Evolutionary conservation across 306 rosid species (phyloP).

Genomic region (Oxytropis ochrocephala): DNA sequence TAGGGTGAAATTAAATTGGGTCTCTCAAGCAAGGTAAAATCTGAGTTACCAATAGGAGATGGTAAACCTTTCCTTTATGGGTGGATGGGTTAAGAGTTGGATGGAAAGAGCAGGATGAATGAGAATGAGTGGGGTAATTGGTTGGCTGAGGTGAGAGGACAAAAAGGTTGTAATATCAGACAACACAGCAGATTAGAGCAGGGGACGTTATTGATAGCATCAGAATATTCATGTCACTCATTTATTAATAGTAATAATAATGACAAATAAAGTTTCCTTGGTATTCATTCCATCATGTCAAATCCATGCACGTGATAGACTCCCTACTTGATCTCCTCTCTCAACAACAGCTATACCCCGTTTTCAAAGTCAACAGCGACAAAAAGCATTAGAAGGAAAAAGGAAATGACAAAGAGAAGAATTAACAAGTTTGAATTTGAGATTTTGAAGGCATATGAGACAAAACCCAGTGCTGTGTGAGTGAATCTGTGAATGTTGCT

Average conservation of each 20-base stretch:
- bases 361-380: constrained; percentile 42
- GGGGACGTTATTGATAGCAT: constrained; percentile 37
- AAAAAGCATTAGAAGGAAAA: constrained; percentile 26
- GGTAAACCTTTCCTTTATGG: neutral
- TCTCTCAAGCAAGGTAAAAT: neutral
- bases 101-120: neutral
- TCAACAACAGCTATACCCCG: neutral
- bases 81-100: neutral
- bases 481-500: neutral
- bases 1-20: neutral
- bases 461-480: neutral
- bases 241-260: constrained; percentile 17
- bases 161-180: constrained; percentile 25
- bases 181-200: constrained; percentile 6
- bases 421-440: neutral
- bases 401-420: constrained; percentile 7
- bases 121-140: constrained; percentile 21
- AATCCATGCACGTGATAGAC: constrained; percentile 70
- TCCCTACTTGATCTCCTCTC: neutral
- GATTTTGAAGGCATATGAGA: neutral
- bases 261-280: constrained; percentile 31
- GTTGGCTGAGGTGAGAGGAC: constrained; percentile 21
- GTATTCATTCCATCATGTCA: constrained; percentile 48
- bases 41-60: neutral
- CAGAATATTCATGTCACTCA: constrained; percentile 43